Evolutionary conservation across 1,284 basidiomycete species (phyloP), one percentile per base, ranked within the genome.

Genomic region (Boletus sp.): DNA sequence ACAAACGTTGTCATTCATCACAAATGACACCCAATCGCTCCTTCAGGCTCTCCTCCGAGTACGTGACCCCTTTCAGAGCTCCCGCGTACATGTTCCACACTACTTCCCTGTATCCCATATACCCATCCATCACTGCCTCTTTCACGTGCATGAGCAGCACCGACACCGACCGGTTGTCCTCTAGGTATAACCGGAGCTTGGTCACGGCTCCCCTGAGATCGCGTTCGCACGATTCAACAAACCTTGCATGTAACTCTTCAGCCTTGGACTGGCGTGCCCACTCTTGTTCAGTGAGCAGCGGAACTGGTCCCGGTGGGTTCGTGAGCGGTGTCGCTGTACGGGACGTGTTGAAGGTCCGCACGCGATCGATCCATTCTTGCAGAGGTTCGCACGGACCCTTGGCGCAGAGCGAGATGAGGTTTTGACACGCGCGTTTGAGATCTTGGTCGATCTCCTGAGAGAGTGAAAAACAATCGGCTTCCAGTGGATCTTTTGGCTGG

Each of bases 351-450:
- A 65, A 66, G 7, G 58, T 55, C 13, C 67, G 63, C 34, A 80
- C 76, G 36, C 72, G 71, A 35, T 80, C 76, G 2, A 81, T 68
- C 77, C 88, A 92, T 16, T 69, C 58, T 32, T 74, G 77, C 7
- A 91, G 63, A 1, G 82, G 76, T 9, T 71, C 69, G 19, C 73
- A 76, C 39, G 78, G 74, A 0, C 70, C 64, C 30, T 73, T 67
- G 2, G 81, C 74, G 51, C 81, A 82, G n/a, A 78, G 69, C 2
- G 74, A 66, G 52, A 96, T 94, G 36, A 91, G 76, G 32, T 81
- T 79, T 69, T 94, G 91, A 69, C 92, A 95, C 0, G 83, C 83
- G 23, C 73, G 73, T 61, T 90, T 88, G 36, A 95, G 77, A 39
- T 88, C 86, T 45, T 84, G 76, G 66, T 95, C 93, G 50, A 95